Evolutionary conservation across 225 moss, liverwort and hornwort species (phyloP).

Genomic region (Polytrichum commune): DNA sequence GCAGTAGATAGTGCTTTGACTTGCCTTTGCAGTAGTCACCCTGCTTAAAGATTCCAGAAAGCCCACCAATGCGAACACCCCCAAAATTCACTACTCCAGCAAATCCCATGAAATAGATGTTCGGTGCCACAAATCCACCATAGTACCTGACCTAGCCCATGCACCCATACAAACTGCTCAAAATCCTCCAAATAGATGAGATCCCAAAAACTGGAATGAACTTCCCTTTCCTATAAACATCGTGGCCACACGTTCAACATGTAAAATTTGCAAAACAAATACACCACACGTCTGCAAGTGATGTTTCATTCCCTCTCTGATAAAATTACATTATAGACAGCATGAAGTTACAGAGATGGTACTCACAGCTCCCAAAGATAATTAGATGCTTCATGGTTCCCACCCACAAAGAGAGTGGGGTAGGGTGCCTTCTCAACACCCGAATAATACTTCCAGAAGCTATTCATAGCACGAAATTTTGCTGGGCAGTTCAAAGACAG

Average conservation of each 20-base stretch:
- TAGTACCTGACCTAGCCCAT: conserved; percentile 80
- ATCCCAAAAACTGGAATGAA: too few species aligned
- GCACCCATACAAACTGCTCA: conserved; percentile 32
- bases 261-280: too few species aligned
- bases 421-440: conserved; percentile 77
- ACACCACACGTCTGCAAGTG: too few species aligned
- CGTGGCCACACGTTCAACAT: too few species aligned
- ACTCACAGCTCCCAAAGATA: conserved; percentile 75
- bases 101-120: conserved; percentile 90
- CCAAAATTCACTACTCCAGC: conserved; percentile 89
- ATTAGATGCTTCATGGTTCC: conserved; percentile 96
- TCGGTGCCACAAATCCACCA: conserved; percentile 87
- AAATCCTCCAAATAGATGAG: conserved; percentile 1
- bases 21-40: conserved; percentile 76
- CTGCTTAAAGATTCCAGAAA: conserved; percentile 86
- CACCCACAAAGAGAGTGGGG: conserved; percentile 93
- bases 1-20: not conserved
- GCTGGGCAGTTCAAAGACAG: conserved; percentile 67
- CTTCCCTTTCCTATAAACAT: too few species aligned
- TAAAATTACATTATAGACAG: too few species aligned
- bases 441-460: conserved; percentile 97
- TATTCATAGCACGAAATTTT: conserved; percentile 79
- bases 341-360: not conserved
- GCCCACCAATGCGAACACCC: conserved; percentile 82
- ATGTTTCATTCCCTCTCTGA: too few species aligned